Percentiles rank a stretch among this genome's conserved stretches.
Evolutionary conservation across 352 stramenopile genomes (phyloP).

Genomic region (Globisporangium lucens): DNA sequence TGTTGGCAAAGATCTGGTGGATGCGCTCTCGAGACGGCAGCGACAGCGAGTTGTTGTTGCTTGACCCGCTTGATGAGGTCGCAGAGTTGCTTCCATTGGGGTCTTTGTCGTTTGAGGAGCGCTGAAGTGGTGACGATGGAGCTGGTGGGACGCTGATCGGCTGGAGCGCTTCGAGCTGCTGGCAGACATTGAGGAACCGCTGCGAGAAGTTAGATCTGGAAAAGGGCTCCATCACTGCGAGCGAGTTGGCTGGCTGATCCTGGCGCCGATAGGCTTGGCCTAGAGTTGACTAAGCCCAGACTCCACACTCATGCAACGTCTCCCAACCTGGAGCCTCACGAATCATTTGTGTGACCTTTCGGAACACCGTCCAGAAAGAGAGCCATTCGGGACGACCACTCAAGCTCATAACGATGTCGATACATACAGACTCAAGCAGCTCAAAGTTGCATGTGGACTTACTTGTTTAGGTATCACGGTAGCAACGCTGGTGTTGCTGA

Average conservation of each 20-base stretch:
- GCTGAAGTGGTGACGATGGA: conserved; percentile 4
- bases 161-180: conserved; percentile 34
- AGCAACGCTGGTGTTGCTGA: neutral
- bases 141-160: conserved; percentile 6
- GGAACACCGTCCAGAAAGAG: neutral
- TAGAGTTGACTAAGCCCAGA: neutral
- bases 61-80: neutral
- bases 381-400: neutral
- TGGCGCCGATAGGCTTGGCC: neutral
- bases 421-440: neutral
- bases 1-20: conserved; percentile 12
- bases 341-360: neutral
- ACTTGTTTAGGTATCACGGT: neutral
- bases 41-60: neutral
- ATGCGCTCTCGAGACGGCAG: conserved; percentile 13
- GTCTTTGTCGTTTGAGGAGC: neutral
- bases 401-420: neutral
- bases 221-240: conserved; percentile 10
- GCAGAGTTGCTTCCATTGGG: neutral
- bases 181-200: conserved; percentile 24
- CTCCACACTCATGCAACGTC: neutral
- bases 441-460: neutral
- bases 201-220: conserved; percentile 16
- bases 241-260: neutral
- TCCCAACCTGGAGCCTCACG: neutral